Percentiles rank a stretch among this genome's conserved stretches.
These are phyloP conservation scores for Aspergillus flavus DNA, from an alignment of 2,329 filamentous ascomycete species.

Conservation along the genomic window DNA sequence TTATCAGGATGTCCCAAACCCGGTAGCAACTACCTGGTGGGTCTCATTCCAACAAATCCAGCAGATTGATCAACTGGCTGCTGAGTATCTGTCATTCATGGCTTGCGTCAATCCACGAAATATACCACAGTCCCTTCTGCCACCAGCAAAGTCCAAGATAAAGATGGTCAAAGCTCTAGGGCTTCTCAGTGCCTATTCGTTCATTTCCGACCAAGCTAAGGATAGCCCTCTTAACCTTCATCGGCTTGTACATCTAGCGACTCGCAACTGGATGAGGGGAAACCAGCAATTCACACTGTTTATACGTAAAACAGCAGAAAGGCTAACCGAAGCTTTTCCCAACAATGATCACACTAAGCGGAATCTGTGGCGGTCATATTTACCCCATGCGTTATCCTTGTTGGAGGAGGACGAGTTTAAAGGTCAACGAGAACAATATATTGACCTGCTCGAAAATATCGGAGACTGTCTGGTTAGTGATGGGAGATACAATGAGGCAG, in stretches of 20 bases:
- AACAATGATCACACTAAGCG: slow-evolving; percentile 10
- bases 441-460: neutral
- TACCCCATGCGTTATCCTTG: slow-evolving; percentile 23
- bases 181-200: slow-evolving; percentile 24
- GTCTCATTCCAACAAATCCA: slow-evolving; percentile 19
- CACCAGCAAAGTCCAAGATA: slow-evolving; percentile 18
- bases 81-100: slow-evolving; percentile 35
- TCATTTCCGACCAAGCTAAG: slow-evolving; percentile 12
- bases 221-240: slow-evolving; percentile 25
- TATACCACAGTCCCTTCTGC: slow-evolving; percentile 39
- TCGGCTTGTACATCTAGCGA: slow-evolving; percentile 34
- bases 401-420: slow-evolving; percentile 6
- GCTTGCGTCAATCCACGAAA: slow-evolving; percentile 30
- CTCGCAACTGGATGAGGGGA: slow-evolving; percentile 28
- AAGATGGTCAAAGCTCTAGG: slow-evolving; percentile 26
- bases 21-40: slow-evolving; percentile 13
- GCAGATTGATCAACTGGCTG: slow-evolving; percentile 31
- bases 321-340: slow-evolving; percentile 17
- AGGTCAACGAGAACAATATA: neutral
- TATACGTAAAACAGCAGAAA: neutral
- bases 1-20: slow-evolving; percentile 12
- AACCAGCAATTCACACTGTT: slow-evolving; percentile 3
- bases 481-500: slow-evolving; percentile 22
- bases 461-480: slow-evolving; percentile 12
- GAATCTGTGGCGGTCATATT: slow-evolving; percentile 19